Base-by-base conservation (phyloP, 257 asterid species). In the Solanum ossicruentum region DNA sequence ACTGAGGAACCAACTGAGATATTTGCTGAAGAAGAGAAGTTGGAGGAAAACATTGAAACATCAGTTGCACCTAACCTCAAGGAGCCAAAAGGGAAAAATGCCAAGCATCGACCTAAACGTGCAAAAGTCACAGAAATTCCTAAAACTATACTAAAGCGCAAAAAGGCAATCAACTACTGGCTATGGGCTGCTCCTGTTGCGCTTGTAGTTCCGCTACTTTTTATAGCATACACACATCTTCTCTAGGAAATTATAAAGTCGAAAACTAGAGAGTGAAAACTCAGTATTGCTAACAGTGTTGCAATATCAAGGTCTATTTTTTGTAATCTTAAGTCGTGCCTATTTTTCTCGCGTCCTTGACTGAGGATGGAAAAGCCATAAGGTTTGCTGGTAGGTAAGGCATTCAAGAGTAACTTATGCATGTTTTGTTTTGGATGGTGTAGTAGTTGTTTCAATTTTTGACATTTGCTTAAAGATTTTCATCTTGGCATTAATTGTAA, bases 121-220 rank as follows among this genome's bases (percentile, higher is more conserved):
- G 43, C 91, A 4, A 95, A 90, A 87, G 97, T 93, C 6, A 41
- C 81, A 2, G 94, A 92, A 15, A 93, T 95, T 61, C 98, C 97
- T 0, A 96, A 91, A 88, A 89, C 89, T 66, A 87, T 93, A 70
- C 93, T 95, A 43, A 95, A 92, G 81, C 98, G 98, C 82, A 97
- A 93, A 89, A 94, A 97, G 88, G 90, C 92, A 6, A 90, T 92
- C 2, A 94, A 95, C 89, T 92, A 93, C 63, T 92, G 96, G 98
- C 10, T 89, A 21, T 95, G 93, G 93, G 96, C 90, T n/a, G 92
- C 77, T 86, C 88, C 97, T 21, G 95, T 93, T 41, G 98, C 93
- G 1, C 17, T 89, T 32, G 91, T 84, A 51, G 82, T 87, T 13
- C 69, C 92, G 36, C 84, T 91, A 84, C 92, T 94, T 6, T 32